phyloP scores from a whole-genome alignment of 179 eudicot genomes.

The Sideroxylon spinosum region DNA sequence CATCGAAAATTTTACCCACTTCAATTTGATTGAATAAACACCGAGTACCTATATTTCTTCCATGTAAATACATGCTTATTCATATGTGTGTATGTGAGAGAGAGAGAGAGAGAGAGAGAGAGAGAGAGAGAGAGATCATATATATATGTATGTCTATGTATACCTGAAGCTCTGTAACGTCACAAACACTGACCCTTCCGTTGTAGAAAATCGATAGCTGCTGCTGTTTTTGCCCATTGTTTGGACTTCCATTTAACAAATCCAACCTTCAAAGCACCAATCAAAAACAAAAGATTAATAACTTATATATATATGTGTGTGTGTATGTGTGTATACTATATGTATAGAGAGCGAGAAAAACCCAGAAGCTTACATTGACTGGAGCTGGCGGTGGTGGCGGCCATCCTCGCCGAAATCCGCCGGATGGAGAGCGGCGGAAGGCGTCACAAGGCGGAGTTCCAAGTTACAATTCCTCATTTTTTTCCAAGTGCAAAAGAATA shows the following conservation, averaged over 20 bases:
- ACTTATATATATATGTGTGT: not conserved
- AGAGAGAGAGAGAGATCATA: not conserved
- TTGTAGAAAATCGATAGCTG: constrained; percentile 39
- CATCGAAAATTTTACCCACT: too few species aligned
- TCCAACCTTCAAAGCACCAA: not conserved
- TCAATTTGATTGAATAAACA: too few species aligned
- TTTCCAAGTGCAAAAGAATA: not conserved
- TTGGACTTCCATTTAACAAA: constrained; percentile 4
- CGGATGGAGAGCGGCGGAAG: not conserved
- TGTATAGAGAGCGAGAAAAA: not conserved
- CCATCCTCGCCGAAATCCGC: constrained; percentile 1
- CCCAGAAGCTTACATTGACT: constrained; percentile 18
- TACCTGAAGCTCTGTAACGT: constrained; percentile 43
- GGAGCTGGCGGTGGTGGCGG: constrained; percentile 1
- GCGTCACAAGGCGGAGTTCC: constrained; percentile 33
- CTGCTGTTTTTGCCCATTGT: not conserved
- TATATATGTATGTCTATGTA: too few species aligned
- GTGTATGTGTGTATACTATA: not conserved
- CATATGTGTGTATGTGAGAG: too few species aligned
- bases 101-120: not conserved
- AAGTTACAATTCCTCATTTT: constrained; percentile 31
- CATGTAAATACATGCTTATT: too few species aligned
- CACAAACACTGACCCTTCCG: constrained; percentile 31
- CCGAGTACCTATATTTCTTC: too few species aligned
- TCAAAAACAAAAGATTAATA: not conserved